A percentile compares a stretch with the other conserved stretches of the same genome.
Conservation (phyloP, 805 yeast species). For the Lipomyces spencermartinsiae region DNA sequence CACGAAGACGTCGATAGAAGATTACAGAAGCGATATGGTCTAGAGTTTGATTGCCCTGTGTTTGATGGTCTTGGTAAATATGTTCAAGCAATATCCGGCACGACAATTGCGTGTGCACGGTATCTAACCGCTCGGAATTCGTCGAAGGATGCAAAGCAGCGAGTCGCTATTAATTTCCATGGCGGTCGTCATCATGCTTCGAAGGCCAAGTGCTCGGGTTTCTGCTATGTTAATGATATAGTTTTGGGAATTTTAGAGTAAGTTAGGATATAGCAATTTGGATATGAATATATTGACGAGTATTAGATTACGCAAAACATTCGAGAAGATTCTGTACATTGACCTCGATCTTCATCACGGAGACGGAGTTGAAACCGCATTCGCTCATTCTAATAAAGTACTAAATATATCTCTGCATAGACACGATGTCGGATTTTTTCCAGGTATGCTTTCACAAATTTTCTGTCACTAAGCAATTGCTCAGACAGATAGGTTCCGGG, state of each 20-base stretch:
- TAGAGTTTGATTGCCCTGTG: conserved; percentile 67
- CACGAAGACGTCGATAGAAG: conserved; percentile 23
- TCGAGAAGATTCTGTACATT: conserved; percentile 59
- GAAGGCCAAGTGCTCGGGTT: conserved; percentile 86
- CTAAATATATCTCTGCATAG: conserved; percentile 69
- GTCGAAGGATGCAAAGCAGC: conserved; percentile 14
- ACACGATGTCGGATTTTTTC: conserved; percentile 70
- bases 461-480: neutral
- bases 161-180: conserved; percentile 69
- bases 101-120: conserved; percentile 59
- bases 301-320: conserved; percentile 52
- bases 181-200: conserved; percentile 94
- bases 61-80: conserved; percentile 63
- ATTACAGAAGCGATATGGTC: conserved; percentile 50
- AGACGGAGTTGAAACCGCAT: conserved; percentile 77
- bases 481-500: conserved; percentile 53
- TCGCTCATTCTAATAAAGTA: conserved; percentile 60
- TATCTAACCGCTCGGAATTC: conserved; percentile 41
- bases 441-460: conserved; percentile 52
- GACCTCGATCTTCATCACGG: conserved; percentile 84
- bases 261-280: neutral
- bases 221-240: conserved; percentile 84
- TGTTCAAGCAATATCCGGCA: conserved; percentile 58
- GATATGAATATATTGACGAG: neutral
- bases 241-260: conserved; percentile 58